Evolutionary conservation across 257 asterid genomes (phyloP).

Genomic region (Solanum neorickii): DNA sequence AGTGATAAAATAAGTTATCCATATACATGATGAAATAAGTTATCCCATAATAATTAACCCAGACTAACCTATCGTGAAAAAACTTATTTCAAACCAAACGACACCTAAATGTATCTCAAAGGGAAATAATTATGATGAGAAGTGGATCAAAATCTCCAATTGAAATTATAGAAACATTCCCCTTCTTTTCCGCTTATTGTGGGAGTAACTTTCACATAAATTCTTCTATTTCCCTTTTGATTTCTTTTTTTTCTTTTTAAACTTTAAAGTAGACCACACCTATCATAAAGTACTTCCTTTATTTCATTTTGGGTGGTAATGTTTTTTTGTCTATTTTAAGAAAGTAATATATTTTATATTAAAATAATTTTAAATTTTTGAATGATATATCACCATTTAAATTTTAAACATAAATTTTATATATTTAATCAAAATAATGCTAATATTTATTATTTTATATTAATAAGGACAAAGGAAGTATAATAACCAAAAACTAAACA

Average conservation of each 20-base stretch:
- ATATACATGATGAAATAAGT: accelerated
- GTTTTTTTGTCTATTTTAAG: background rate
- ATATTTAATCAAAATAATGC: background rate
- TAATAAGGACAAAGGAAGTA: background rate
- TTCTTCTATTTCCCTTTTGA: background rate
- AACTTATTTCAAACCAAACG: too few relatives aligned
- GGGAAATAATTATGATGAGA: background rate
- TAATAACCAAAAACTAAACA: background rate
- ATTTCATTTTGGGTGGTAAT: background rate
- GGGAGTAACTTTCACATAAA: background rate
- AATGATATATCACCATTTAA: background rate
- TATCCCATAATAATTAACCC: too few relatives aligned
- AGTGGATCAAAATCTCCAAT: background rate
- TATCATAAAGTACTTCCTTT: background rate
- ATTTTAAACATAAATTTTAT: background rate
- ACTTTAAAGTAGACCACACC: background rate
- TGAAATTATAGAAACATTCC: background rate
- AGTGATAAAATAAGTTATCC: accelerated
- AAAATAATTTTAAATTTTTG: background rate
- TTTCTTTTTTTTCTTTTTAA: too few relatives aligned
- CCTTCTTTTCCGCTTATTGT: background rate
- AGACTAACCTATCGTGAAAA: too few relatives aligned
- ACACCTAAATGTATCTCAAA: too few relatives aligned
- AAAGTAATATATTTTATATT: background rate
- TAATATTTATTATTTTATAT: background rate